phyloP scores from a whole-genome alignment of 1,284 basidiomycete species.

The Abortiporus biennis region DNA sequence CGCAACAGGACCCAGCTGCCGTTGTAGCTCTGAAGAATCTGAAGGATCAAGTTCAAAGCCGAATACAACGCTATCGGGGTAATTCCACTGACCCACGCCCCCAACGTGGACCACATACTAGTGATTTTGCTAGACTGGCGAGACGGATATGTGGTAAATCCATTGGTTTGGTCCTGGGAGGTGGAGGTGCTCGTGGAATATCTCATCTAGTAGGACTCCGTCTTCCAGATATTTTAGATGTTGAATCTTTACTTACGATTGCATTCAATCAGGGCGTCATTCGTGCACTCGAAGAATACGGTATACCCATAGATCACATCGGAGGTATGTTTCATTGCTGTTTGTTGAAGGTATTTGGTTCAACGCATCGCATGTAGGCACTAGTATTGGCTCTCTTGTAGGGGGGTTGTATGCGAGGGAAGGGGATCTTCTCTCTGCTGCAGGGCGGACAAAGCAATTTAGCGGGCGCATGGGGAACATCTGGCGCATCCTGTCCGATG shows the following conservation, averaged over 20 bases:
- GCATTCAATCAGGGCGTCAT: slow-evolving; percentile 69
- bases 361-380: slow-evolving; percentile 34
- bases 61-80: slow-evolving; percentile 83
- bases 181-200: slow-evolving; percentile 93
- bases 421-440: slow-evolving; percentile 83
- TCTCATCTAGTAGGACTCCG: slow-evolving; percentile 72
- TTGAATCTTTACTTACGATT: no score
- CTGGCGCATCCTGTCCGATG: slow-evolving; percentile 91
- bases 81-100: slow-evolving; percentile 61
- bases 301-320: slow-evolving; percentile 91
- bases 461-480: slow-evolving; percentile 90
- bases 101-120: slow-evolving; percentile 75
- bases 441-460: slow-evolving; percentile 89
- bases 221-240: no score
- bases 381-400: slow-evolving; percentile 90
- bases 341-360: no score
- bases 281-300: slow-evolving; percentile 85
- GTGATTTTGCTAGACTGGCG: slow-evolving; percentile 92
- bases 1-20: slow-evolving; percentile 80
- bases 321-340: slow-evolving; percentile 51
- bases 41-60: slow-evolving; percentile 86
- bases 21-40: slow-evolving; percentile 87
- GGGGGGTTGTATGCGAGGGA: slow-evolving; percentile 96
- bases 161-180: slow-evolving; percentile 92
- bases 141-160: slow-evolving; percentile 89